phyloP scores from a whole-genome alignment of 805 yeast genomes.

The Torulaspora microellipsoides region DNA sequence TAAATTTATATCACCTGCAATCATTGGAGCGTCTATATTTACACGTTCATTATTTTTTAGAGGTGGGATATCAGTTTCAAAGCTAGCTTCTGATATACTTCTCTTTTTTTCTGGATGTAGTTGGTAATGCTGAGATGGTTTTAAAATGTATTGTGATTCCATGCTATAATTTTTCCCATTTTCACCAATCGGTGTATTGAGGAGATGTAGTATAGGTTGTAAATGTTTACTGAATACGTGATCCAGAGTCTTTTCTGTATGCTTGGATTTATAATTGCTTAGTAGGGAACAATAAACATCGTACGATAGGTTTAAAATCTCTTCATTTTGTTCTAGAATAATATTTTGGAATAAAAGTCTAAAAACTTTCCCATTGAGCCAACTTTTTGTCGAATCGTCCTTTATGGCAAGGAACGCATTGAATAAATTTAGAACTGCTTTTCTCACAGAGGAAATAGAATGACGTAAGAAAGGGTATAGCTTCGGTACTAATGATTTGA shows the following conservation, averaged over 20 bases:
- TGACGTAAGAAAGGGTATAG: conserved; percentile 90
- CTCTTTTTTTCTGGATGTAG: conserved; percentile 33
- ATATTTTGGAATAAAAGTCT: conserved; percentile 82
- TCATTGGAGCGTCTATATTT: conserved; percentile 90
- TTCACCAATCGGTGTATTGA: conserved; percentile 93
- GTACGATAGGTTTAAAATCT: conserved; percentile 59
- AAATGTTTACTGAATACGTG: conserved; percentile 52
- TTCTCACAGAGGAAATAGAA: conserved; percentile 85
- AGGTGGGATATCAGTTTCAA: conserved; percentile 41
- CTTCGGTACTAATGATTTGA: conserved; percentile 78
- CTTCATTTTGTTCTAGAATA: conserved; percentile 80
- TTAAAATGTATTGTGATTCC: conserved; percentile 67
- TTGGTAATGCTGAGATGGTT: conserved; percentile 55
- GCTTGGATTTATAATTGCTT: conserved; percentile 38
- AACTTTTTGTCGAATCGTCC: conserved; percentile 49
- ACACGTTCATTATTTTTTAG: conserved; percentile 55
- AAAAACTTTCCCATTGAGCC: conserved; percentile 74
- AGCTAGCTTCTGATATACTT: conserved; percentile 22
- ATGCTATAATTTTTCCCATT: conserved; percentile 83
- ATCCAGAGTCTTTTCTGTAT: conserved; percentile 43
- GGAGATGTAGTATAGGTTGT: conserved; percentile 55
- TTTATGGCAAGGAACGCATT: conserved; percentile 64
- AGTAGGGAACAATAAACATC: conserved; percentile 57
- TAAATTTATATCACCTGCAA: conserved; percentile 83
- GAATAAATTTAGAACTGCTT: conserved; percentile 77